Percentiles rank a stretch among this genome's conserved stretches.
Evolutionary conservation across 2,329 filamentous ascomycete species (phyloP).

Genomic region (Fusarium devonianum): DNA sequence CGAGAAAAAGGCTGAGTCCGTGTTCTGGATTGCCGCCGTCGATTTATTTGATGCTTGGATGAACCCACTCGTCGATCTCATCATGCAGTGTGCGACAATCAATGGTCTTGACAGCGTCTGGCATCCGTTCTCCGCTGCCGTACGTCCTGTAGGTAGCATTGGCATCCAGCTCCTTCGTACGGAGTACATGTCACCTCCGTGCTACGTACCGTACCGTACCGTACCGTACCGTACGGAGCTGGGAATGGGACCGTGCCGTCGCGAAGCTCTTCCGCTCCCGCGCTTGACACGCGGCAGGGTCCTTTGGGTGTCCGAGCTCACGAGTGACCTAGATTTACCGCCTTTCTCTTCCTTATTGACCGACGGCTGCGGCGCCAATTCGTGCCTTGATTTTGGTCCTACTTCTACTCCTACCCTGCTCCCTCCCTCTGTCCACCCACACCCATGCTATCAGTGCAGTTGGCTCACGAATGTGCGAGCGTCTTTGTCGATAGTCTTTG

Average conservation of each 20-base stretch:
- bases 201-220: no score
- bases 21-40: no score
- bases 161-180: no score
- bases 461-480: constrained; percentile 1
- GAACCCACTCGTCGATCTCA: no score
- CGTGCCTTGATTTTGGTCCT: constrained; percentile 7
- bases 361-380: constrained; percentile 10
- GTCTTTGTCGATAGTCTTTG: no score
- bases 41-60: no score
- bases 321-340: constrained; percentile 16
- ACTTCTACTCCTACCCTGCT: neutral
- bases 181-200: no score
- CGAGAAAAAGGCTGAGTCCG: constrained; percentile 6
- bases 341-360: no score
- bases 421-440: neutral
- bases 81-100: constrained; percentile 1
- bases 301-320: constrained; percentile 5
- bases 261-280: constrained; percentile 22
- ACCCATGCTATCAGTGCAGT: constrained; percentile 5
- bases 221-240: constrained; percentile 12
- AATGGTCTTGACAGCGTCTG: neutral
- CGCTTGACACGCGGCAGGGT: constrained; percentile 34
- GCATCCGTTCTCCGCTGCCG: constrained; percentile 24
- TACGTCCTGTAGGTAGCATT: constrained; percentile 16
- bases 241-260: constrained; percentile 28